Conservation (phyloP, 441 rosid genomes). For the Bocquillonia castaneifolia region DNA sequence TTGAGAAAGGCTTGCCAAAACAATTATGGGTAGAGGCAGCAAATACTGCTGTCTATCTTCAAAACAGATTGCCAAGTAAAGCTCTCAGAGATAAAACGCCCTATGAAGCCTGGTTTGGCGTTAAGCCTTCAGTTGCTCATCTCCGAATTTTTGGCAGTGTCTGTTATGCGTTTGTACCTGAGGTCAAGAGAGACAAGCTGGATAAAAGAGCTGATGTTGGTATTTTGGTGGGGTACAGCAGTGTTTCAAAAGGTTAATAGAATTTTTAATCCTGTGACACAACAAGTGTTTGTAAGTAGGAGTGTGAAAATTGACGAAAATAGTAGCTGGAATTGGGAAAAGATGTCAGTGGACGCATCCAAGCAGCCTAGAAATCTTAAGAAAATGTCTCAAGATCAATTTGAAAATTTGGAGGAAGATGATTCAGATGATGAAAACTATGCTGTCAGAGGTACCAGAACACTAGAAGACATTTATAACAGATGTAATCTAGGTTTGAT, state of each 20-base stretch:
- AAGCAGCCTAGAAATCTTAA: neutral
- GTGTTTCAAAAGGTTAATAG: neutral
- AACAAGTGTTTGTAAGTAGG: neutral
- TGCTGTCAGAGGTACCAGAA: neutral
- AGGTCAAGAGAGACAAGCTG: neutral
- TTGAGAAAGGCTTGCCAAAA: neutral
- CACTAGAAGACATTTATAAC: neutral
- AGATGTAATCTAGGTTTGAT: neutral
- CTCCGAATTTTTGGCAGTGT: neutral
- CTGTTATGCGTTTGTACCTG: neutral
- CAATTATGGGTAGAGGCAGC: neutral
- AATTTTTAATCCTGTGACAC: neutral
- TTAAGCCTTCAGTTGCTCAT: neutral
- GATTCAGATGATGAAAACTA: neutral
- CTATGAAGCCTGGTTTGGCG: neutral
- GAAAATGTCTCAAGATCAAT: neutral
- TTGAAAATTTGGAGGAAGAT: neutral
- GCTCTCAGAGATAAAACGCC: neutral
- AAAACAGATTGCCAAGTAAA: neutral
- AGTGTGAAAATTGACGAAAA: neutral
- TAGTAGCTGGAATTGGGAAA: neutral
- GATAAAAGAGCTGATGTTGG: neutral
- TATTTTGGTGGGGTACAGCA: neutral
- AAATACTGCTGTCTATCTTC: neutral
- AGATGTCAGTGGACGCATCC: neutral